Percentiles rank a stretch among this genome's conserved stretches.
phyloP scores from a whole-genome alignment of 208 protist genomes.

The Leptomonas pyrrhocoris region DNA sequence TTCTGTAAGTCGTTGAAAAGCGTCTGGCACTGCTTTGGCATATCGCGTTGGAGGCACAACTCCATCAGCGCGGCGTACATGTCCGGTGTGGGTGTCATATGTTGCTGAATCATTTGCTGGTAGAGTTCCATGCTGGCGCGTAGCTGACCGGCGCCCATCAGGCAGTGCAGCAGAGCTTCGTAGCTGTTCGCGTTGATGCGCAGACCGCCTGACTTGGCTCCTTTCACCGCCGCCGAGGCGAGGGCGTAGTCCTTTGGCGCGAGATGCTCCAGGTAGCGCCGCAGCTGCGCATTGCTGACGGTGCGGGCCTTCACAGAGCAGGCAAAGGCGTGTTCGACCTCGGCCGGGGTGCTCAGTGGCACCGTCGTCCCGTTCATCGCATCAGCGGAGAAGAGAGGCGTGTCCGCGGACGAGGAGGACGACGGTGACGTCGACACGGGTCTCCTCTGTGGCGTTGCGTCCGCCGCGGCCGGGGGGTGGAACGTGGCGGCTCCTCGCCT shows the following conservation, averaged over 20 bases:
- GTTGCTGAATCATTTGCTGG: slow-evolving; percentile 57
- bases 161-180: slow-evolving; percentile 60
- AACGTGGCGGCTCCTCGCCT: too few relatives aligned
- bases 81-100: slow-evolving; percentile 67
- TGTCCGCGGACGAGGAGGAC: slow-evolving; percentile 9
- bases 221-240: slow-evolving; percentile 68
- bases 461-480: too few relatives aligned
- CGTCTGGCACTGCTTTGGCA: slow-evolving; percentile 58
- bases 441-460: too few relatives aligned
- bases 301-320: slow-evolving; percentile 74
- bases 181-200: slow-evolving; percentile 60
- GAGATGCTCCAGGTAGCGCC: slow-evolving; percentile 67
- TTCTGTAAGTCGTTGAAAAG: slow-evolving; percentile 78
- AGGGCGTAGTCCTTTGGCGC: slow-evolving; percentile 53
- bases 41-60: slow-evolving; percentile 73
- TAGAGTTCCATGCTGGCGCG: slow-evolving; percentile 81
- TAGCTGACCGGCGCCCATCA: slow-evolving; percentile 77
- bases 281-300: slow-evolving; percentile 79
- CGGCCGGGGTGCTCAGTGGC: slow-evolving; percentile 38
- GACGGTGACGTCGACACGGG: neutral
- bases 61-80: slow-evolving; percentile 82
- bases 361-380: slow-evolving; percentile 2
- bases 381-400: neutral
- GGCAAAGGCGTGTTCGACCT: slow-evolving; percentile 65
- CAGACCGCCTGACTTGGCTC: slow-evolving; percentile 63